phyloP scores from a whole-genome alignment of 2,329 filamentous ascomycete genomes.

The Fusarium aywerte region DNA sequence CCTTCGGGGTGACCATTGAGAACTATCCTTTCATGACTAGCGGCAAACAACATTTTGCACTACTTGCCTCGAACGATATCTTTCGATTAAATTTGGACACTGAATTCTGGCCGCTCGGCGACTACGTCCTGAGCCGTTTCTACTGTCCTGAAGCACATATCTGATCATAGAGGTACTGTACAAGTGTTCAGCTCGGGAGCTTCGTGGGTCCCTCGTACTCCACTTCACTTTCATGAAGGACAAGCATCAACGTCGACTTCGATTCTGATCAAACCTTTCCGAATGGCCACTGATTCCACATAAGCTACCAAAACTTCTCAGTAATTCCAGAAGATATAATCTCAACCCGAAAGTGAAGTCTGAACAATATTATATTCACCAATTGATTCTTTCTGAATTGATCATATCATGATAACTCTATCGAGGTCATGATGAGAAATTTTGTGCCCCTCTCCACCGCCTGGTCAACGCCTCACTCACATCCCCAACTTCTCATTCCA shows the following conservation, averaged over 20 bases:
- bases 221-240: slow-evolving; percentile 13
- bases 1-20: slow-evolving; percentile 15
- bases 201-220: slow-evolving; percentile 30
- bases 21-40: slow-evolving; percentile 3
- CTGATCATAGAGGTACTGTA: slow-evolving; percentile 19
- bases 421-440: slow-evolving; percentile 19
- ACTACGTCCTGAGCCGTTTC: slow-evolving; percentile 2
- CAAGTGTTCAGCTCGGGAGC: slow-evolving; percentile 26
- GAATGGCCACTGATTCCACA: slow-evolving; percentile 9
- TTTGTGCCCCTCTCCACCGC: slow-evolving; percentile 44
- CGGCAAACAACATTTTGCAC: slow-evolving; percentile 1
- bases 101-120: not conserved
- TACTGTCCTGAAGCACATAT: not conserved
- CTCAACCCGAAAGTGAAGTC: not conserved
- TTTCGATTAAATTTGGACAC: not conserved
- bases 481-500: slow-evolving; percentile 41
- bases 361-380: not conserved
- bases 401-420: slow-evolving; percentile 11
- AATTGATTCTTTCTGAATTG: not conserved
- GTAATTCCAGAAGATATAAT: not conserved
- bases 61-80: slow-evolving; percentile 13
- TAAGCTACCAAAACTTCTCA: not conserved
- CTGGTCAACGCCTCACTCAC: slow-evolving; percentile 28
- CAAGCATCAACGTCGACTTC: slow-evolving; percentile 33
- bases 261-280: slow-evolving; percentile 36